Conservation (phyloP, 495 filamentous ascomycete genomes). For the Chaetomium tenue region DNA sequence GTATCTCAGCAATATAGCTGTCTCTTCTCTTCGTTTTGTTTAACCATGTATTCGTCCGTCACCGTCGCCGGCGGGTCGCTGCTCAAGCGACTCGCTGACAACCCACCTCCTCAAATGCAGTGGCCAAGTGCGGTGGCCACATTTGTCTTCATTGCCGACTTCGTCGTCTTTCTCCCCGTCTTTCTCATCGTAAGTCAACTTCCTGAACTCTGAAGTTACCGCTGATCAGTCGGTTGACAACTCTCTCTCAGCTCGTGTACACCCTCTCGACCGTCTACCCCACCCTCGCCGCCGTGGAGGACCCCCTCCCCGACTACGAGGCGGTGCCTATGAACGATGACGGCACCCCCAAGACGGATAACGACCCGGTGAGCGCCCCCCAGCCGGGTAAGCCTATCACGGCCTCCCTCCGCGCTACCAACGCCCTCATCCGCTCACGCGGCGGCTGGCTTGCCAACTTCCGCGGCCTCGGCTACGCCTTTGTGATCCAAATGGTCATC, state of each 20-base stretch:
- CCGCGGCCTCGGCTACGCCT: constrained; percentile 41
- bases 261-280: constrained; percentile 42
- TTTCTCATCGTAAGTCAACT: constrained; percentile 37
- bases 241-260: constrained; percentile 38
- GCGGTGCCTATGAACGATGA: constrained; percentile 42
- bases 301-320: constrained; percentile 50
- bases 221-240: constrained; percentile 1
- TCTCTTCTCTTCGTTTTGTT: background rate
- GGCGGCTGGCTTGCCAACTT: constrained; percentile 42
- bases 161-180: constrained; percentile 43
- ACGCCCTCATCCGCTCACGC: constrained; percentile 39
- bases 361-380: constrained; percentile 29
- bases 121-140: constrained; percentile 10
- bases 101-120: constrained; percentile 5
- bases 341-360: constrained; percentile 25
- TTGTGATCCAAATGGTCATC: constrained; percentile 26
- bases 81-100: constrained; percentile 20
- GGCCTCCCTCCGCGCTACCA: constrained; percentile 44
- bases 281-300: constrained; percentile 50
- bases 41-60: constrained; percentile 22
- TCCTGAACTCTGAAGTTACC: background rate
- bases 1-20: background rate
- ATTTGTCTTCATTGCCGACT: constrained; percentile 28
- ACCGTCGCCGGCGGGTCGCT: constrained; percentile 9
- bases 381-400: constrained; percentile 37